phyloP scores from a whole-genome alignment of 1,284 basidiomycete species.

The Ceratobasidium sp. region DNA sequence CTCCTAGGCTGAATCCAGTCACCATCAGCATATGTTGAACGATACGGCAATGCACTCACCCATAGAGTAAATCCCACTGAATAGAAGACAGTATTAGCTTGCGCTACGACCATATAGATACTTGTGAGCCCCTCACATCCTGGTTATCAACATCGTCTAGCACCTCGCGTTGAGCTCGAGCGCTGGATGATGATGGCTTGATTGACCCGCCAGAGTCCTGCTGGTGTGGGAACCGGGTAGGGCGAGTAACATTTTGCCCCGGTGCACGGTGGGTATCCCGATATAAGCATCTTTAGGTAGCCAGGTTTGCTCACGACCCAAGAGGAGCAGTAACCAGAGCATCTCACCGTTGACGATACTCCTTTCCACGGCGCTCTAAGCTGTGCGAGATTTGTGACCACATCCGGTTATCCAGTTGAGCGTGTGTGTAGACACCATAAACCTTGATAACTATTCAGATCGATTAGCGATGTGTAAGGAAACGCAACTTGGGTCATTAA shows the following conservation, averaged over 20 bases:
- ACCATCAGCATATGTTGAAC: too few species aligned
- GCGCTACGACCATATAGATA: too few species aligned
- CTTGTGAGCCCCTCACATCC: too few species aligned
- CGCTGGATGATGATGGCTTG: too few species aligned
- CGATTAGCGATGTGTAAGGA: constrained; percentile 42
- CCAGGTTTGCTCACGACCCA: background rate
- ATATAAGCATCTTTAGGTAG: constrained; percentile 37
- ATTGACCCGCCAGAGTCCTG: background rate
- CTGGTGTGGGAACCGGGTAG: constrained; percentile 37
- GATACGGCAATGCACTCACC: too few species aligned
- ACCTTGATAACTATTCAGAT: constrained; percentile 38
- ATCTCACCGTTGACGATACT: constrained; percentile 42
- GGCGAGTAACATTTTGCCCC: constrained; percentile 40
- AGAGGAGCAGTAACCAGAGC: background rate
- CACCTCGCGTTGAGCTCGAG: too few species aligned
- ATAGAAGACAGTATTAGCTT: too few species aligned
- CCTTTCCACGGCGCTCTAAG: constrained; percentile 17
- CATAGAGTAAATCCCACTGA: too few species aligned
- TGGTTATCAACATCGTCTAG: too few species aligned
- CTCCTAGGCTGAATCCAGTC: constrained; percentile 70
- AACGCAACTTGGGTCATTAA: too few species aligned
- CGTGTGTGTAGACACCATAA: constrained; percentile 43
- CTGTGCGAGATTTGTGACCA: constrained; percentile 40
- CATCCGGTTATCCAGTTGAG: constrained; percentile 41
- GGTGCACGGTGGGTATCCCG: constrained; percentile 29